These are phyloP conservation scores for Mycena leptocephala DNA, from an alignment of 768 basidiomycete genomes.

Conservation along the genomic window DNA sequence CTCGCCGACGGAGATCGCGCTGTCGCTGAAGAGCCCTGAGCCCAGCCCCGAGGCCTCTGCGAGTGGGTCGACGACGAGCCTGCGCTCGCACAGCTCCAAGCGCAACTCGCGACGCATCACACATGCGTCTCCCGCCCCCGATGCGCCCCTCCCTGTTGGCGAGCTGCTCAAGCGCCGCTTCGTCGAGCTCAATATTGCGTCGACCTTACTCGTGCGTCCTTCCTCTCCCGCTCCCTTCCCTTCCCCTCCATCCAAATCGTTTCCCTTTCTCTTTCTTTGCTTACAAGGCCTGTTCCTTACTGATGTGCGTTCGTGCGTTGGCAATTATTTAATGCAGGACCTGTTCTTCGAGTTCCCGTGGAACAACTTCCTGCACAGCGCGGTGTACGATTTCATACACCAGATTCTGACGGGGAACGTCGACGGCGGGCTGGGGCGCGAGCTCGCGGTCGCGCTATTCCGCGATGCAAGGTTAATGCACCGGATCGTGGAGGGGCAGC, in stretches of 20 bases:
- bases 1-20: constrained; percentile 47
- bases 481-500: constrained; percentile 90
- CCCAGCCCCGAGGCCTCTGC: constrained; percentile 40
- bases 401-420: constrained; percentile 94
- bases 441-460: constrained; percentile 88
- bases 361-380: constrained; percentile 98
- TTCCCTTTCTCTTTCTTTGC: not conserved
- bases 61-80: constrained; percentile 43
- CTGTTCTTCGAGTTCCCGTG: constrained; percentile 96
- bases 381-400: constrained; percentile 96
- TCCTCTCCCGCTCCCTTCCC: too few species aligned
- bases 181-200: constrained; percentile 80
- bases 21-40: constrained; percentile 40
- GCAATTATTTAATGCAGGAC: constrained; percentile 73
- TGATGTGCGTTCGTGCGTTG: too few species aligned
- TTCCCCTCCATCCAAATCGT: too few species aligned
- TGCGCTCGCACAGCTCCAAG: constrained; percentile 65
- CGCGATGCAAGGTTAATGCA: constrained; percentile 89
- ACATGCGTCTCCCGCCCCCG: constrained; percentile 47
- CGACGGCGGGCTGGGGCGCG: constrained; percentile 75
- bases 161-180: constrained; percentile 88
- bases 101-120: constrained; percentile 69
- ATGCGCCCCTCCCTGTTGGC: constrained; percentile 71
- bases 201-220: constrained; percentile 81
- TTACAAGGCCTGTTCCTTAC: too few species aligned